A percentile compares a stretch with the other conserved stretches of the same genome.
phyloP scores from a whole-genome alignment of 2,329 filamentous ascomycete species.

The Keithomyces neogunnii region DNA sequence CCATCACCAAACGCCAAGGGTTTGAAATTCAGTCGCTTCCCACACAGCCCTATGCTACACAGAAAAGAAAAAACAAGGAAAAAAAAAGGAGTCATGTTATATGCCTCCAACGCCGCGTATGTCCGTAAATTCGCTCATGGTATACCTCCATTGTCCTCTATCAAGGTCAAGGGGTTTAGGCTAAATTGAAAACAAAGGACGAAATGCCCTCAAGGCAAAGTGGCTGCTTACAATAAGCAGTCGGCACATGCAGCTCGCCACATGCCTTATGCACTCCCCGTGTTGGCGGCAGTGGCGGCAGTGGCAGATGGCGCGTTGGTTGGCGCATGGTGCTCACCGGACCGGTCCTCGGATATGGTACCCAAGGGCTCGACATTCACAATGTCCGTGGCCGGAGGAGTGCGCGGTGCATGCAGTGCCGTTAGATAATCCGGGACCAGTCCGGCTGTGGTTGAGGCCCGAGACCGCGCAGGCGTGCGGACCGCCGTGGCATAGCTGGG shows the following conservation, averaged over 20 bases:
- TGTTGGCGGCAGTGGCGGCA: neutral
- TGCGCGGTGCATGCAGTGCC: conserved; percentile 44
- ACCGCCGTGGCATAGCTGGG: conserved; percentile 72
- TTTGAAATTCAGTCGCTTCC: neutral
- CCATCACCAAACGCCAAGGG: neutral
- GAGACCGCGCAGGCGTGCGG: conserved; percentile 50
- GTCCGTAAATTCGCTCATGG: neutral
- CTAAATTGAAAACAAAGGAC: neutral
- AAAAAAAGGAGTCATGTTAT: too few relatives aligned
- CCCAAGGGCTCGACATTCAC: conserved; percentile 17
- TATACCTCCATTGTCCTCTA: neutral
- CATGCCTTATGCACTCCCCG: neutral
- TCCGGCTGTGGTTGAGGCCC: conserved; percentile 37
- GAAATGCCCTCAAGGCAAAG: neutral
- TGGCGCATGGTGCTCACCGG: conserved; percentile 12
- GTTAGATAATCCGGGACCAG: conserved; percentile 60
- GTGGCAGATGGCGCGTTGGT: neutral
- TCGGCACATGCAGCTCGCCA: neutral
- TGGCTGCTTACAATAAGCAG: neutral
- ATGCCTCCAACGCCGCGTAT: neutral
- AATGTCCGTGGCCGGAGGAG: conserved; percentile 31
- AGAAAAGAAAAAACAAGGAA: neutral
- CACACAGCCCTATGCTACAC: neutral
- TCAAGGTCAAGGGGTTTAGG: neutral
- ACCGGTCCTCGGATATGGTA: conserved; percentile 23